A percentile compares a stretch with the other conserved stretches of the same genome.
Conservation (phyloP, 257 asterid genomes). For the Primulina eburnea region DNA sequence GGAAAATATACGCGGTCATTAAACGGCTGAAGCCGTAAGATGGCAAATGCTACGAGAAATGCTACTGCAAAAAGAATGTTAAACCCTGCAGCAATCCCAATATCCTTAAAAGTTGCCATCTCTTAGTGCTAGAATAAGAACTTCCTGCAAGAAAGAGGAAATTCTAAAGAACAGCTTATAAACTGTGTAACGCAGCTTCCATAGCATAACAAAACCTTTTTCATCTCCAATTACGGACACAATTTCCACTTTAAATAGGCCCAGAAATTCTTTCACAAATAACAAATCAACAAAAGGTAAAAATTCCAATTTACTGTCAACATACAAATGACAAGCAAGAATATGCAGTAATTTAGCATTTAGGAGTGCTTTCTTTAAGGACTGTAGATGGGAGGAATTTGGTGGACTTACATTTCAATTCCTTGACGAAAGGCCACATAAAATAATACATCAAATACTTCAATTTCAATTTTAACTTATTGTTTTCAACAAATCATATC, state of each 20-base stretch:
- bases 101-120: constrained; percentile 86
- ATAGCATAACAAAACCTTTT: neutral
- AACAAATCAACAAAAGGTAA: neutral
- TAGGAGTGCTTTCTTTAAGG: neutral
- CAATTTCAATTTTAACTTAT: neutral
- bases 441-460: neutral
- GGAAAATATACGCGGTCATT: constrained; percentile 96
- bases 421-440: neutral
- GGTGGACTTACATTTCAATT: neutral
- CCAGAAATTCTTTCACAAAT: neutral
- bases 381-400: neutral
- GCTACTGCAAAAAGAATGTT: constrained; percentile 66
- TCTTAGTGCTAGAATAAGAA: constrained; percentile 25
- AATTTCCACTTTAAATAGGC: neutral
- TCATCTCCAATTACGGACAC: neutral
- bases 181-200: neutral
- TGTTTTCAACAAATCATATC: neutral
- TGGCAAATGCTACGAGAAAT: constrained; percentile 74
- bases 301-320: neutral
- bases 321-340: neutral
- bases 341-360: neutral
- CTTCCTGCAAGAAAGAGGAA: constrained; percentile 23
- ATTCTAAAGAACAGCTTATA: neutral
- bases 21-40: constrained; percentile 87
- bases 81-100: constrained; percentile 89